Evolutionary conservation across 1,284 basidiomycete genomes (phyloP).

Genomic region (Mrakiaceae sp.): DNA sequence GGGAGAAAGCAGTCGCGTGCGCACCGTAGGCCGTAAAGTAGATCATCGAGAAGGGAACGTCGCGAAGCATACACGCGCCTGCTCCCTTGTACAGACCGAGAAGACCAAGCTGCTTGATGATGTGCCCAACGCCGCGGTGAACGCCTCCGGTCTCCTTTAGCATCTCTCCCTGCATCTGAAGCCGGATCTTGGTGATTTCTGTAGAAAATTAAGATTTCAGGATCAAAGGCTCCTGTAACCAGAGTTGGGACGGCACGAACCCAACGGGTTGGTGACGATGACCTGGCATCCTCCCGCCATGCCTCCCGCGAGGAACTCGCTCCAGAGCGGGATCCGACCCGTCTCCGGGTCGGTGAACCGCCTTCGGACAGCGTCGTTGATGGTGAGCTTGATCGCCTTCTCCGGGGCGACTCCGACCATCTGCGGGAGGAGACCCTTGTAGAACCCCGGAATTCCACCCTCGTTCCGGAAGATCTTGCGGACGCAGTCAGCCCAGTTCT

Average conservation of each 20-base stretch:
- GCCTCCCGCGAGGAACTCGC: slow-evolving; percentile 88
- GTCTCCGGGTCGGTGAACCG: slow-evolving; percentile 85
- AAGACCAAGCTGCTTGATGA: slow-evolving; percentile 82
- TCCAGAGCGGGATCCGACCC: slow-evolving; percentile 71
- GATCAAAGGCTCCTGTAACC: background rate
- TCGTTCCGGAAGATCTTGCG: slow-evolving; percentile 91
- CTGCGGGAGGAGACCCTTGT: slow-evolving; percentile 90
- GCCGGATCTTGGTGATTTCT: slow-evolving; percentile 74
- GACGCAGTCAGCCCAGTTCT: slow-evolving; percentile 88
- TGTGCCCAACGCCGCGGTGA: slow-evolving; percentile 78
- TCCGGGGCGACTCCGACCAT: slow-evolving; percentile 95
- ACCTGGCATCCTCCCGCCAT: slow-evolving; percentile 95
- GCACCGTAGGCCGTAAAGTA: slow-evolving; percentile 38
- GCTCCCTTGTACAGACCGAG: slow-evolving; percentile 69
- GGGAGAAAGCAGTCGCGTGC: background rate
- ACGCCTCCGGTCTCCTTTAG: slow-evolving; percentile 67
- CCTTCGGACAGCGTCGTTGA: slow-evolving; percentile 84
- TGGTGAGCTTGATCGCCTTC: slow-evolving; percentile 92
- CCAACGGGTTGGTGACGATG: background rate
- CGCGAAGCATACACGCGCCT: slow-evolving; percentile 45
- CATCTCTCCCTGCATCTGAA: slow-evolving; percentile 92
- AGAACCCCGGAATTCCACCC: slow-evolving; percentile 81
- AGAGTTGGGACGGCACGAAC: slow-evolving; percentile 43
- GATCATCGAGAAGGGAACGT: slow-evolving; percentile 72
- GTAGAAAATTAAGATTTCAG: background rate